Evolutionary conservation across 2,329 filamentous ascomycete species (phyloP), one percentile per base, ranked within the genome.

Genomic region (Aureobasidium sp.): DNA sequence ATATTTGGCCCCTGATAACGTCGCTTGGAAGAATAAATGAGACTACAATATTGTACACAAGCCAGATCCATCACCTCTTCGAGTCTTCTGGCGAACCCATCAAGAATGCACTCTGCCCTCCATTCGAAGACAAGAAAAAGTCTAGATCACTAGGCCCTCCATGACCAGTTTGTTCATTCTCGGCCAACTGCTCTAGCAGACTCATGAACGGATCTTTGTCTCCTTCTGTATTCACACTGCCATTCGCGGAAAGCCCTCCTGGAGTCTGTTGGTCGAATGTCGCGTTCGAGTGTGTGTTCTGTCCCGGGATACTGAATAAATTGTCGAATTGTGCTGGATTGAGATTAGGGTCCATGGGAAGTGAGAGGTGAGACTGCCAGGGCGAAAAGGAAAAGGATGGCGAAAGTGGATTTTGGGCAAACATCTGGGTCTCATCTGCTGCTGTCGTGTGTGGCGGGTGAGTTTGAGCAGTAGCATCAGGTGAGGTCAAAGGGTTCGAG

Each of bases 121-220:
- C 37, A 33, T 56, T 56, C 27, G 52, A 56, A 56, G 24, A 27
- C n/a, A 92, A 75, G 69, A 92, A 92, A 74, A 90, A 92, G 71
- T 93, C 89, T 68, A 94, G 76, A 70, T 93, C 89, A 66, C 82
- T 87, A 14, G 87, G 87, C 11, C 85, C 83, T 0, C 86, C 88
- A 57, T 83, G 78, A 45, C 80, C 79, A 1, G 54, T 59, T 59
- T 88, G 82, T 73, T 93, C 89, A 68, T 90, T 91, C 73, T 94
- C 89, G 0, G 89, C 90, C 63, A 94, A 79, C 74, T 94, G 89
- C 71, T 94, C 90, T 39, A 94, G 76, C 45, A 94, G 75, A 64
- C 84, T 89, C 44, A 94, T 74, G 70, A 95, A 94, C 0, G 90
- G 89, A 69, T 94, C 90, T 67, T 89, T 91, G 66, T 93, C 89